phyloP scores from a whole-genome alignment of 2,329 filamentous ascomycete genomes.

The Aspergillus fumigatus region DNA sequence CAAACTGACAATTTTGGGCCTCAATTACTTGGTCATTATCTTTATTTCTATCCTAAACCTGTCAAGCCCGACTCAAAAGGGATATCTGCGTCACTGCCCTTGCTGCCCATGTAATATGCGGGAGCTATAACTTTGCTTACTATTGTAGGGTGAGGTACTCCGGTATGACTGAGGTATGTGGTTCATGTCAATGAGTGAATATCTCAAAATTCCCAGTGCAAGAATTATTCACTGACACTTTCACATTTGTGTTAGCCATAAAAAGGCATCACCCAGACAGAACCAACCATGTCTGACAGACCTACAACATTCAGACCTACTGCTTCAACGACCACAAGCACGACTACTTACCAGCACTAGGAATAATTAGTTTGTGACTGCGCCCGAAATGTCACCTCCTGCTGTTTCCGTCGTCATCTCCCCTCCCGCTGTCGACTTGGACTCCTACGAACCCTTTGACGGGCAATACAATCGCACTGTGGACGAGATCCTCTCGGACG shows the following conservation, averaged over 20 bases:
- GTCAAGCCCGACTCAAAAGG: background rate
- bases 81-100: background rate
- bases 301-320: background rate
- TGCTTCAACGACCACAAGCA: background rate
- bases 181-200: background rate
- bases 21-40: background rate
- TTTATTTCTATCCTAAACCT: background rate
- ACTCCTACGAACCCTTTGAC: conserved; percentile 19
- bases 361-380: background rate
- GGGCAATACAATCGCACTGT: conserved; percentile 14
- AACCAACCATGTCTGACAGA: background rate
- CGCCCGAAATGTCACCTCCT: background rate
- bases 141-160: background rate
- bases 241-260: background rate
- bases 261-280: background rate
- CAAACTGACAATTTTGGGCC: background rate
- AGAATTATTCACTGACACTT: background rate
- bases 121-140: background rate
- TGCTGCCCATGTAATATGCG: background rate
- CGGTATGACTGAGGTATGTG: background rate
- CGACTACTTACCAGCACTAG: background rate
- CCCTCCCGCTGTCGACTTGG: conserved; percentile 15
- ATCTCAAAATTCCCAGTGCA: background rate
- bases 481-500: conserved; percentile 23
- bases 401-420: conserved; percentile 15